phyloP scores from a whole-genome alignment of 306 rosid species.

The Quercus aquifolioides region DNA sequence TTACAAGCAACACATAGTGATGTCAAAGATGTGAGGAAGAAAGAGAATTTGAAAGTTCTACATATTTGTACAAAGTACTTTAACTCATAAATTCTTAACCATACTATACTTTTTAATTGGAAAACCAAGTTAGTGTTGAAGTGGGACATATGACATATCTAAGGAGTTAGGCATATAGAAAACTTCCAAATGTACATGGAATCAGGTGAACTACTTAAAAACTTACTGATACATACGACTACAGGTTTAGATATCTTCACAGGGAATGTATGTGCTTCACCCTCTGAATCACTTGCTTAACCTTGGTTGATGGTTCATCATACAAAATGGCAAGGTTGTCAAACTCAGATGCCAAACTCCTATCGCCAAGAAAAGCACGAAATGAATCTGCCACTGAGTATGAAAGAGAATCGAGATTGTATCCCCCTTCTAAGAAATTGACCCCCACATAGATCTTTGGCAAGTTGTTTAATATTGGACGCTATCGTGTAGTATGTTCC shows the following conservation, averaged over 20 bases:
- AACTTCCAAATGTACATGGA: background rate
- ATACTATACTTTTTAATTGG: background rate
- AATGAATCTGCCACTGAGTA: constrained; percentile 76
- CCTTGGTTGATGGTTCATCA: constrained; percentile 72
- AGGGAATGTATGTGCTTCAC: constrained; percentile 56
- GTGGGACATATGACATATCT: background rate
- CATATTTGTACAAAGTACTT: background rate
- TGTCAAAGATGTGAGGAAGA: background rate
- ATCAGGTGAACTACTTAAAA: background rate
- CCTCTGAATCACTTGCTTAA: constrained; percentile 61
- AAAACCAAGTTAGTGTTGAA: background rate
- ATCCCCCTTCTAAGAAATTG: constrained; percentile 92
- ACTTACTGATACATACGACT: background rate
- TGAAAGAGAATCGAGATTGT: constrained; percentile 68
- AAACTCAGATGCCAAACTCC: constrained; percentile 68
- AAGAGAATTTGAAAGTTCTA: background rate
- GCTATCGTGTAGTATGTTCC: constrained; percentile 92
- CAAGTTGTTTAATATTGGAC: constrained; percentile 69
- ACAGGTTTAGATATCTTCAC: constrained; percentile 23
- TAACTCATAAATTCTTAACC: background rate
- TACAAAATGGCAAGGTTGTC: constrained; percentile 74
- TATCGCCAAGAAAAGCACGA: constrained; percentile 81
- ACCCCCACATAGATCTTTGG: constrained; percentile 68
- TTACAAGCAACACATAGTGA: background rate
- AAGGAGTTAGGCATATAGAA: background rate